Evolutionary conservation across 345 rosid species (phyloP), one percentile per base, ranked within the genome.

Genomic region (Lenwebbia sp.): DNA sequence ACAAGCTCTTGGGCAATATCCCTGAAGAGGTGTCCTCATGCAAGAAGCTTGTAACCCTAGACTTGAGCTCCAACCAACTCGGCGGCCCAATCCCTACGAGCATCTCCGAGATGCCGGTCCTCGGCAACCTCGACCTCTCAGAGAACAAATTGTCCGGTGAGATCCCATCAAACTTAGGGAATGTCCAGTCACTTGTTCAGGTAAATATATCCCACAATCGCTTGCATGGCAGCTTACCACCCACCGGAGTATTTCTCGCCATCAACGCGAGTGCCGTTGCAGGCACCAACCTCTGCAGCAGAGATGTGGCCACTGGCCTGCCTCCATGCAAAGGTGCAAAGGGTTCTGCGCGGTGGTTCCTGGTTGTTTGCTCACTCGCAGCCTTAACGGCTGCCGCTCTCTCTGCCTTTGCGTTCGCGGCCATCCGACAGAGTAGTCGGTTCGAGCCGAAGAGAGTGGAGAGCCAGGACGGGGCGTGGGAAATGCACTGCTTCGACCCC

Each of bases 121-220:
- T 97, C 2, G 91, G 98, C 12, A 91, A 88, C 89, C 98, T 97
- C 83, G 98, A 97, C 84, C 86, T 97, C 83, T 97, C 99, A 5
- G 87, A 90, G 56, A 97, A 97, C 86, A 86, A 85, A 84, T 86
- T 97, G 78, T 91, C 94, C 0, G 99, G 99, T 2, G 86, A 91
- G 85, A 91, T 97, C 55, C 98, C 98, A 0, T 84, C 76, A 11
- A 90, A 89, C 81, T 87, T 94, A 25, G 94, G 95, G 6, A 89
- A 70, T 47, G 82, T 91, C 10, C 93, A 89, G 57, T 91, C 95
- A 4, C 94, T 94, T 65, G 93, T 92, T 82, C 93, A 92, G 86
- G 91, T 94, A n/a, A 93, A 94, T 87, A 85, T 94, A 84, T 94
- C 97, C 82, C 90, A 92, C 90, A 94, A 94, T 87, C 89, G 78